Evolutionary conservation across 2,329 filamentous ascomycete genomes (phyloP), one percentile per base, ranked within the genome.

Genomic region (Kalaharituber pfeilii): DNA sequence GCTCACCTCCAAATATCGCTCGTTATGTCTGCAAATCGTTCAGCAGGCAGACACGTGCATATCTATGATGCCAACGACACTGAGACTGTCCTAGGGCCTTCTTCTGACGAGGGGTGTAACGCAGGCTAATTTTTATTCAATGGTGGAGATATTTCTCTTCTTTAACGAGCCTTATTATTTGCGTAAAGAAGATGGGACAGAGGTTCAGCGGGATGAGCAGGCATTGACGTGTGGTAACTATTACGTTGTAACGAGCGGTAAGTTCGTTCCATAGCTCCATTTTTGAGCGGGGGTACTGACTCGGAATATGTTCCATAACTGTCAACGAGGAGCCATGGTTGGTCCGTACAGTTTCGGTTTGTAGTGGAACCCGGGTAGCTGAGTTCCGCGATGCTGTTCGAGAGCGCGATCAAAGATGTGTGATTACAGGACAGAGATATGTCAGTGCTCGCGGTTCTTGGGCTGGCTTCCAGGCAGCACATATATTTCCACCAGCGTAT

Each of bases 401-500:
- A 27, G 20, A 45, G 20, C 57, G 60, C 51, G 59, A 60, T 51
- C 20, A 27, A 49, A 39, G 52, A 18, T 62, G 58, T 51, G 49
- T 57, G 6, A 57, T 59, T 42, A 53, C 51, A 7, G 51, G 52
- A 18, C 8, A 8, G 29, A 8, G 29, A 29, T 3, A 33, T 8
- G 15, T 42, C 18, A 20, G 13, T 18, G 11, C 18, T 52, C 22
- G 45, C 30, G 28, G 56, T 63, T 30, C 66, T 6, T 62, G 62
- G 58, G 8, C 3, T 1, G 54, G 58, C 3, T 63, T 64, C 25
- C 52, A 66, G 50, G 62, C 60, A 2, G 57, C 57, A 1, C 64
- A 65, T 50, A 62, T 66, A 1, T 65, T 64, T 52, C 65, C 62
- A 9, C 28, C 61, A 3, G 62, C 59, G 6, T 58, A 60, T 26